Base-by-base conservation (phyloP, 192 early-diverging fungal species). In the Haplosporangium gracile region DNA sequence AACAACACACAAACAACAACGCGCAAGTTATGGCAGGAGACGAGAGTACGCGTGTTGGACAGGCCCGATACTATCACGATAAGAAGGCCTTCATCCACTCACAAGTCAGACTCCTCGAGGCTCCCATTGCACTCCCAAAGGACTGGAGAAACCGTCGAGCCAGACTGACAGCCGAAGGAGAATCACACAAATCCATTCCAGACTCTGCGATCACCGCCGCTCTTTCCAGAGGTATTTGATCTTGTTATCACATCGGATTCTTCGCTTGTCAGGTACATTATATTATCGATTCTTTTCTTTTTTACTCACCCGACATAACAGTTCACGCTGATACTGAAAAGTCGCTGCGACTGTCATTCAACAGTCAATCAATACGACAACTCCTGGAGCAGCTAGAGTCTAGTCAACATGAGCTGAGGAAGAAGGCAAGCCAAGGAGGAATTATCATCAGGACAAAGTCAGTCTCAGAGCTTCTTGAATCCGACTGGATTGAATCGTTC, bases 41-140 rank as follows among this genome's bases (percentile, higher is more conserved):
- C 40, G 38, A 72, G 16, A 18, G 55, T 2, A 20, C 26, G 16
- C 42, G 53, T 18, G 47, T 68, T 18, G 74, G 83, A 16, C 83
- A 85, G 60, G 83, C 69, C 16, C 74, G 83, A 9, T 85, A 85
- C 55, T 85, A 85, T 42, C 83, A 85, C 13, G 83, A 85, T 78
- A 85, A 85, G 71, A 85, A 85, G 75, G 78, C 74, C 1, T 85
- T 85, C 53, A 71, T 85, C 45, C 60, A 68, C 22, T 63, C 83
- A 4, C 83, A 85, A 34, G 74, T 85, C 29, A 53, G 83, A 8
- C 78, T 85, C 8, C 60, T 85, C 0, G 78, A 85, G 26, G 78
- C 78, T 1, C 78, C 83, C 26, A 68, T 76, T 13, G 26, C 65
- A 29, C 83, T 49, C 0, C 70, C 83, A 3, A 7, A 29, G 4